Percentiles rank a stretch among this genome's conserved stretches.
phyloP scores from a whole-genome alignment of 805 yeast genomes.

The Wickerhamiella siamensis region DNA sequence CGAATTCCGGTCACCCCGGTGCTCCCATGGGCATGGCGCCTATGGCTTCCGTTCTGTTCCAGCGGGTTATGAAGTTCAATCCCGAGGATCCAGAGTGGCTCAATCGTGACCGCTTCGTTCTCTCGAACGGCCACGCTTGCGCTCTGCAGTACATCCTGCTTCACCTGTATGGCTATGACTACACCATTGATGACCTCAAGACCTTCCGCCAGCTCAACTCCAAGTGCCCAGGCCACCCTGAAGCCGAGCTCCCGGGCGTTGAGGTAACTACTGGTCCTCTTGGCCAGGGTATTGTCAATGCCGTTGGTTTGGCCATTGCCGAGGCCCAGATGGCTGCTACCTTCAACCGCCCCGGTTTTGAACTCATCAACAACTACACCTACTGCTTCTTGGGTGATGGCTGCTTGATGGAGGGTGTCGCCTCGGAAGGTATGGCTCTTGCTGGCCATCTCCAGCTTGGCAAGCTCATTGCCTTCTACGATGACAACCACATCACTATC shows the following conservation, averaged over 20 bases:
- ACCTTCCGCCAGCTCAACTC: constrained; percentile 80
- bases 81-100: constrained; percentile 87
- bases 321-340: constrained; percentile 84
- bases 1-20: constrained; percentile 98
- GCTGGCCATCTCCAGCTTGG: constrained; percentile 94
- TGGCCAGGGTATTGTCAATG: constrained; percentile 95
- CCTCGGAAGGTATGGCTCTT: constrained; percentile 83
- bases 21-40: constrained; percentile 98
- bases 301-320: constrained; percentile 93
- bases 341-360: constrained; percentile 75
- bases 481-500: constrained; percentile 91
- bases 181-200: constrained; percentile 74
- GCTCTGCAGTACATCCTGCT: constrained; percentile 75
- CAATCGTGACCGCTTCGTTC: constrained; percentile 88
- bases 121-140: constrained; percentile 94
- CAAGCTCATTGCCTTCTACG: constrained; percentile 89
- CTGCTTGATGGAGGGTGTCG: constrained; percentile 95
- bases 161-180: constrained; percentile 72
- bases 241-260: constrained; percentile 75
- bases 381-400: constrained; percentile 89
- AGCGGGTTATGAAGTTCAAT: constrained; percentile 64
- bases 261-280: constrained; percentile 98
- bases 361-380: constrained; percentile 59
- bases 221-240: constrained; percentile 97
- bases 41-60: constrained; percentile 75